phyloP scores from a whole-genome alignment of 768 basidiomycete species.

The Antrodiella citrinella region DNA sequence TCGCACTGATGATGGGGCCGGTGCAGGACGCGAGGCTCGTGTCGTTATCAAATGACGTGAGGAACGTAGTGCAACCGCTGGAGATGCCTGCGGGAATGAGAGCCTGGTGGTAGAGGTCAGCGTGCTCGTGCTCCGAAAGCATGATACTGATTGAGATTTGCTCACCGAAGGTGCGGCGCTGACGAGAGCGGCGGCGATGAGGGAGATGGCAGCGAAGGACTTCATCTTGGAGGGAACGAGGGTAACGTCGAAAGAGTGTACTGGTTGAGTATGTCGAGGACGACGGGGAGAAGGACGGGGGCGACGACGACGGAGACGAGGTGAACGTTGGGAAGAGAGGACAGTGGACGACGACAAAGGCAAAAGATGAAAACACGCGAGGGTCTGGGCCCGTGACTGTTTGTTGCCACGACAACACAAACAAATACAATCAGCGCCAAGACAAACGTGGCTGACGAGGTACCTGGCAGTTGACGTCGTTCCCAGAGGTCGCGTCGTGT shows the following conservation, averaged over 20 bases:
- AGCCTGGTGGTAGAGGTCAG: slow-evolving; percentile 29
- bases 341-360: background rate
- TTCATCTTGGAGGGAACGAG: too few species aligned
- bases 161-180: slow-evolving; percentile 40
- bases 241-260: too few species aligned
- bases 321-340: slow-evolving; percentile 5
- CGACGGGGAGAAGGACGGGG: slow-evolving; percentile 31
- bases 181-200: slow-evolving; percentile 41
- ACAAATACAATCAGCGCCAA: too few species aligned
- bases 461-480: too few species aligned
- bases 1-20: slow-evolving; percentile 47
- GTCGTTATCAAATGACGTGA: slow-evolving; percentile 57
- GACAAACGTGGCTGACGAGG: too few species aligned
- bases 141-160: slow-evolving; percentile 2
- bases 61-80: slow-evolving; percentile 45
- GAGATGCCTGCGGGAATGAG: slow-evolving; percentile 67
- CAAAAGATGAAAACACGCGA: slow-evolving; percentile 1
- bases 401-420: slow-evolving; percentile 15
- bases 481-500: too few species aligned
- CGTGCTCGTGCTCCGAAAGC: slow-evolving; percentile 5
- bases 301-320: slow-evolving; percentile 23
- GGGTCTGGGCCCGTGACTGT: too few species aligned
- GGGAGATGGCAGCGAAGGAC: slow-evolving; percentile 43
- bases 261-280: slow-evolving; percentile 21
- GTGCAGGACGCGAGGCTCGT: slow-evolving; percentile 52